phyloP scores from a whole-genome alignment of 129 eudicot genomes.

The Artemisia argyi region DNA sequence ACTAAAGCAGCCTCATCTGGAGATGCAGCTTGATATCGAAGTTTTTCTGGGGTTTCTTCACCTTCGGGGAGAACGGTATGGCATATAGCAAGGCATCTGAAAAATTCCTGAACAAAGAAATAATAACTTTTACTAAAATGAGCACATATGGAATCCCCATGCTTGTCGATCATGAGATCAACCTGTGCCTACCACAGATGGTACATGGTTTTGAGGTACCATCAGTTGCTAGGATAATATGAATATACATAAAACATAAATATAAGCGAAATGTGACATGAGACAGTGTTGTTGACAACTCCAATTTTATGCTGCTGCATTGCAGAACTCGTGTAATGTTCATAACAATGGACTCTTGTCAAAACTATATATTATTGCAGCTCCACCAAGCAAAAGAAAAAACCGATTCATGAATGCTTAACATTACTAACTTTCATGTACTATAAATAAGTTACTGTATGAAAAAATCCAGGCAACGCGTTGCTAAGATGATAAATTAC shows the following conservation, averaged over 20 bases:
- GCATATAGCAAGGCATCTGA: constrained; percentile 99
- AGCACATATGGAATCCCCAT: neutral
- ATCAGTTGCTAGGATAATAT: constrained; percentile 9
- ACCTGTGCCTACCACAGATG: neutral
- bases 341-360: neutral
- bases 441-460: neutral
- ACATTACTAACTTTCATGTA: constrained; percentile 5
- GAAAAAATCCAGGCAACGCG: neutral
- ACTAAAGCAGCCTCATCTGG: constrained; percentile 99
- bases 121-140: constrained; percentile 15
- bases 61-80: constrained; percentile 99
- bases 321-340: neutral
- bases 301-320: neutral
- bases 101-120: constrained; percentile 73
- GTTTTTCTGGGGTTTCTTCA: constrained; percentile 91
- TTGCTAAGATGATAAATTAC: constrained; percentile 36
- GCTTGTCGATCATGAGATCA: constrained; percentile 12
- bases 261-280: neutral
- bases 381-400: neutral
- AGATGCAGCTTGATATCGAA: constrained; percentile 96
- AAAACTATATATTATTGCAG: neutral
- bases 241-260: neutral
- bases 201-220: constrained; percentile 17
- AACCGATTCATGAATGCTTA: constrained; percentile 1
- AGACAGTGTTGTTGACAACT: neutral